Percentiles rank a stretch among this genome's conserved stretches.
phyloP scores from a whole-genome alignment of 2,329 filamentous ascomycete species.

The Periconia sp. region DNA sequence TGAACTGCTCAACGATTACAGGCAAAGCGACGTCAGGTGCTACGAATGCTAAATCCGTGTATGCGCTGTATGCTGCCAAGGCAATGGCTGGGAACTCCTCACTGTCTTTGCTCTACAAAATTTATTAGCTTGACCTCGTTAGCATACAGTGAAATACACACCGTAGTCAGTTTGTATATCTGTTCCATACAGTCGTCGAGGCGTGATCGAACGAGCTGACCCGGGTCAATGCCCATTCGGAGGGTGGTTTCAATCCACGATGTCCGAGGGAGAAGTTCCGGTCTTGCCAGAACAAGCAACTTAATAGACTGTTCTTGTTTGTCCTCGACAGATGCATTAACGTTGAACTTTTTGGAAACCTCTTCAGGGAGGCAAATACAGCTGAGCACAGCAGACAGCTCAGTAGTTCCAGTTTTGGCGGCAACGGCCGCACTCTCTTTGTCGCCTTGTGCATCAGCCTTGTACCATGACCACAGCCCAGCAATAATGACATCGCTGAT shows the following conservation, averaged over 20 bases:
- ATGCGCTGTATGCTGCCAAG: conserved; percentile 77
- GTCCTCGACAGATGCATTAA: conserved; percentile 49
- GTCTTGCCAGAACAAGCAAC: conserved; percentile 75
- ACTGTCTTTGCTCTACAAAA: conserved; percentile 23
- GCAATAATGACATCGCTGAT: conserved; percentile 66
- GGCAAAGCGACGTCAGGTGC: conserved; percentile 81
- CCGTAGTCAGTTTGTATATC: conserved; percentile 61
- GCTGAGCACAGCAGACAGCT: conserved; percentile 63
- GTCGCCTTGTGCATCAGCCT: conserved; percentile 66
- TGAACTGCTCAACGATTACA: conserved; percentile 72
- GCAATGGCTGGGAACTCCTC: conserved; percentile 50
- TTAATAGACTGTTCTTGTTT: conserved; percentile 73
- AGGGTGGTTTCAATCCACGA: conserved; percentile 92
- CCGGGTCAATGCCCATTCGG: conserved; percentile 78
- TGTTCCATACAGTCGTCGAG: conserved; percentile 68
- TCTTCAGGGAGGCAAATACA: conserved; percentile 64
- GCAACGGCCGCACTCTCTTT: conserved; percentile 73
- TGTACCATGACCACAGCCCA: conserved; percentile 80
- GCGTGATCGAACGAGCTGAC: conserved; percentile 68
- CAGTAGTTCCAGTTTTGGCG: conserved; percentile 64
- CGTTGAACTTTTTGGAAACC: conserved; percentile 50
- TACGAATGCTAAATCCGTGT: conserved; percentile 90
- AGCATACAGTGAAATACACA: conserved; percentile 40
- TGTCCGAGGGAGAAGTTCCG: conserved; percentile 73
- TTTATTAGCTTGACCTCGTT: not conserved